Evolutionary conservation across 2,329 filamentous ascomycete genomes (phyloP), one percentile per base, ranked within the genome.

Genomic region (Ophiobolus disseminans): DNA sequence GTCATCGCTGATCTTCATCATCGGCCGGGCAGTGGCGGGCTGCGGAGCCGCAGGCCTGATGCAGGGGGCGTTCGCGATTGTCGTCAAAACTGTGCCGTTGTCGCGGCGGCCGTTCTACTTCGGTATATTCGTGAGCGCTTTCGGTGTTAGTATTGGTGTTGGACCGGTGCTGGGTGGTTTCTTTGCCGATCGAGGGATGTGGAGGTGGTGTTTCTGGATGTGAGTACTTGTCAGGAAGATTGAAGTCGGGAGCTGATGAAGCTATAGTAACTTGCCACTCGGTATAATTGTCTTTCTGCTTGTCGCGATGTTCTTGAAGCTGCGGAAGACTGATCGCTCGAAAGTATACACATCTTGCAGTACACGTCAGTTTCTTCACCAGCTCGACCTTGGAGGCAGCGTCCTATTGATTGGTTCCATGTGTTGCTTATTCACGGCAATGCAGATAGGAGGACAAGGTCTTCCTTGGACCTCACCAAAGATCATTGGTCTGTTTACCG

Each of bases 401-500:
- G 55, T 68, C 21, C 53, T 76, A 25, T 57, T 79, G 17, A 66
- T 78, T 45, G 69, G 60, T 4, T 64, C 68, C 7, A 55, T 73
- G 25, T 38, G 74, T 26, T 76, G 70, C 52, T 69, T 77, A 21
- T 53, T 80, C 10, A 65, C 80, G 2, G 75, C 75, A 2, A 63
- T 81, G 13, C 76, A 80, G 53, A 78, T 71, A 66, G 78, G 76
- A 3, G 68, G 66, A 16, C 42, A 50, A 2, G 53, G 48, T 20
- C 53, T 65, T 20, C n/a, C 58, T 3, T 85, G 82, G 82, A 55
- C 68, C 37, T 71, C 67, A 3, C 73, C 69, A 0, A 59, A 67
- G 0, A 70, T 73, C 16, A 81, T 84, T 31, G 71, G 69, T 0
- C 63, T 78, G 3, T 82, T 79, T 62, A 68, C 77, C 9, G 53